Evolutionary conservation across 1,139 yeast species (phyloP).

Genomic region (Protomyces pachydermus): DNA sequence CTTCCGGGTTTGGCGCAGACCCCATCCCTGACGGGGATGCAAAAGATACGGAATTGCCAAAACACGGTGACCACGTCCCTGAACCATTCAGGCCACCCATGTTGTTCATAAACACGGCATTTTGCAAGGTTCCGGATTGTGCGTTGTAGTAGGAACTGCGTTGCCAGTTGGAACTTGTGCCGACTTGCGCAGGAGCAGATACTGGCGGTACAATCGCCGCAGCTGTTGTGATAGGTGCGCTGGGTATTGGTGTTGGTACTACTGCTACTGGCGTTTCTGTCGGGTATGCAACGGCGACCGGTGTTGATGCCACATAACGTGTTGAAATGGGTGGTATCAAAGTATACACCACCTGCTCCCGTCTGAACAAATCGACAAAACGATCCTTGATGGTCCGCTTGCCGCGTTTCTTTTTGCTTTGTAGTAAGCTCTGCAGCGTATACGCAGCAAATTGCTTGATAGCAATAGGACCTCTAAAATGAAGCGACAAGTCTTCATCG

Average conservation of each 20-base stretch:
- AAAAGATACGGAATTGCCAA: constrained; percentile 83
- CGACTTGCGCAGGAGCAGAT: constrained; percentile 37
- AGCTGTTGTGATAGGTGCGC: constrained; percentile 33
- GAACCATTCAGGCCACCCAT: constrained; percentile 76
- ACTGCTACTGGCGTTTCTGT: constrained; percentile 26
- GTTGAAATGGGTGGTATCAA: constrained; percentile 63
- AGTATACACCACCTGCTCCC: constrained; percentile 51
- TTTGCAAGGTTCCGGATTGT: constrained; percentile 52
- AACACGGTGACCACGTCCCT: constrained; percentile 76
- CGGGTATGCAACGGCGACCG: background rate
- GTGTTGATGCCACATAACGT: constrained; percentile 34
- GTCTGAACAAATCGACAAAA: constrained; percentile 54
- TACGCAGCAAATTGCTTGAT: constrained; percentile 76
- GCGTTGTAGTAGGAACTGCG: constrained; percentile 70
- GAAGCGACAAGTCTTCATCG: constrained; percentile 84
- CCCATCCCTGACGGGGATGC: constrained; percentile 68
- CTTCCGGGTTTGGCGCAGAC: constrained; percentile 58
- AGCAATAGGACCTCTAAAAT: constrained; percentile 87
- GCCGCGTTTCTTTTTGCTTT: constrained; percentile 40
- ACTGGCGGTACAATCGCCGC: constrained; percentile 26
- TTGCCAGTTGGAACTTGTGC: constrained; percentile 51
- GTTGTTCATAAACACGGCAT: constrained; percentile 76
- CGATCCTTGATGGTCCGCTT: constrained; percentile 43
- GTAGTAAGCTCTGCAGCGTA: constrained; percentile 45
- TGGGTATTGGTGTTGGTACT: constrained; percentile 21